These are phyloP conservation scores for Panicum miliaceum DNA, from an alignment of 176 grass and related monocot species.

Conservation along the genomic window DNA sequence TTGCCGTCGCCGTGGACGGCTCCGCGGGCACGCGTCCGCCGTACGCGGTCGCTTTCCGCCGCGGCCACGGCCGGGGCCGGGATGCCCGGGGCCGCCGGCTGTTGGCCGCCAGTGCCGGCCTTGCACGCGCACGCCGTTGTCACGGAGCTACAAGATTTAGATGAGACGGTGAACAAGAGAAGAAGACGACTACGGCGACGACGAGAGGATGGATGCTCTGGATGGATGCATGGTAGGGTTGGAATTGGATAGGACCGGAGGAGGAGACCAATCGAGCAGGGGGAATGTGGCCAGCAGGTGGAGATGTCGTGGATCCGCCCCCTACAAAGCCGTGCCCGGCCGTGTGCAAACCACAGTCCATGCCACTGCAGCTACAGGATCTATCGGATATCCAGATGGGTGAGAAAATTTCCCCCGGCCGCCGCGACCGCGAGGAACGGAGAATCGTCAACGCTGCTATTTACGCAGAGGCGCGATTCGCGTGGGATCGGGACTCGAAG, in stretches of 20 bases:
- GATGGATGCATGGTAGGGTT: not conserved
- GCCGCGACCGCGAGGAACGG: not conserved
- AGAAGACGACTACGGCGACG: too few species aligned
- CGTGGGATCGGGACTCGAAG: not conserved
- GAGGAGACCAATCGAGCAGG: not conserved
- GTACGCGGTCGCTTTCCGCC: not conserved
- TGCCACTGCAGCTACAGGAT: not conserved
- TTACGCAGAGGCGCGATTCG: not conserved
- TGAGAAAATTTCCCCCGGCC: not conserved
- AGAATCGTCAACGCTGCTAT: not conserved
- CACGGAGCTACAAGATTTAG: not conserved
- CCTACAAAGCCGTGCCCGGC: too few species aligned
- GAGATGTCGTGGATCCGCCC: too few species aligned
- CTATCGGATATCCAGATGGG: not conserved
- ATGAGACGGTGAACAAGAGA: not conserved
- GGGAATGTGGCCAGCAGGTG: too few species aligned
- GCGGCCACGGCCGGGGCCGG: too few species aligned
- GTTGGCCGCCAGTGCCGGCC: constrained; percentile 9
- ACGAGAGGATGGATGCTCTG: too few species aligned
- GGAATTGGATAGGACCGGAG: not conserved
- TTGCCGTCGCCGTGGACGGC: not conserved
- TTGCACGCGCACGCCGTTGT: constrained; percentile 13
- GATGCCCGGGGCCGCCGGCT: not conserved
- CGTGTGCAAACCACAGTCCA: not conserved
- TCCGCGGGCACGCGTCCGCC: not conserved